Conservation (phyloP, 192 early-diverging fungal species). For the Podila epicladia region DNA sequence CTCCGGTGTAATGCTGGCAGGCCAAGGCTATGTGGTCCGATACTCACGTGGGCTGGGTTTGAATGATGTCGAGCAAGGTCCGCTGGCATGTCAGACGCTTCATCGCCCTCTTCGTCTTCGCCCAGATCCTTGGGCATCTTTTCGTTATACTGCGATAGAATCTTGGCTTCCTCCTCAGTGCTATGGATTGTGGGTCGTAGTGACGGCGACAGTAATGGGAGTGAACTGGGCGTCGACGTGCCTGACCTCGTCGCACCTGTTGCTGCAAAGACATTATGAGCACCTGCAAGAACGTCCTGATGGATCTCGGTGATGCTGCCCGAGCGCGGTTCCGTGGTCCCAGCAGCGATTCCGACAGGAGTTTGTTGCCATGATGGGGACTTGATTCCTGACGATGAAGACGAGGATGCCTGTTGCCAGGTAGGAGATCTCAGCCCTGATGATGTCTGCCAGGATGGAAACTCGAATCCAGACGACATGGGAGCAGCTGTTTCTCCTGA, state of each 20-base stretch:
- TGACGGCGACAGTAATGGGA: neutral
- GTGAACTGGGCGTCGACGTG: neutral
- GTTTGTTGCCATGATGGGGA: too few relatives aligned
- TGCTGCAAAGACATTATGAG: neutral
- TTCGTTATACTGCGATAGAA: neutral
- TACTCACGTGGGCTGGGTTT: neutral
- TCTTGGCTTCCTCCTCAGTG: neutral
- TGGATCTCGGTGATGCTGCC: constrained; percentile 6
- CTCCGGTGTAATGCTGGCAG: neutral
- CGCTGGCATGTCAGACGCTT: neutral
- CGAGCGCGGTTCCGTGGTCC: constrained; percentile 8
- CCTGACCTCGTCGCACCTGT: neutral
- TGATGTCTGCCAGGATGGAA: neutral
- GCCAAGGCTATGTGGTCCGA: neutral
- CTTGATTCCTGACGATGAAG: neutral
- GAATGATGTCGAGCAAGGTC: neutral
- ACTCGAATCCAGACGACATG: too few relatives aligned
- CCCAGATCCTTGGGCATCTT: constrained; percentile 2
- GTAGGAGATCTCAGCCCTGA: neutral
- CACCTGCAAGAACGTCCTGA: neutral
- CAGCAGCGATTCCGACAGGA: neutral
- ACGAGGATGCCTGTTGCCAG: neutral
- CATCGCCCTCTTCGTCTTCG: neutral
- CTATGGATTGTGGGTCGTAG: neutral
- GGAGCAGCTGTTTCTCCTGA: neutral